phyloP scores from a whole-genome alignment of 495 filamentous ascomycete species.

The Penicillium canescens region DNA sequence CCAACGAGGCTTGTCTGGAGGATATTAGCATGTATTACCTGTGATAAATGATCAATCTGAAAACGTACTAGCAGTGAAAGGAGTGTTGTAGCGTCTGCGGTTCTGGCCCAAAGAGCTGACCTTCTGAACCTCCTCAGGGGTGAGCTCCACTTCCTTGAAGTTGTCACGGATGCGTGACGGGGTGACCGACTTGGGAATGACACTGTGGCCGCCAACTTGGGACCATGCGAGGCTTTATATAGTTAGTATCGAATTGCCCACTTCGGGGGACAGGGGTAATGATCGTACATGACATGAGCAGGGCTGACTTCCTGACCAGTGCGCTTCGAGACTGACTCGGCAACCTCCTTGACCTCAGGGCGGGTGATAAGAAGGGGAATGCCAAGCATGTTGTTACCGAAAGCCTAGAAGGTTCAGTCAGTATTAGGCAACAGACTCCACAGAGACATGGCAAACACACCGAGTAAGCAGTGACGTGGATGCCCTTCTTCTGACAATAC shows the following conservation, averaged over 20 bases:
- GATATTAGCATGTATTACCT: background rate
- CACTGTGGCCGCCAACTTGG: constrained; percentile 47
- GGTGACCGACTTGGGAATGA: constrained; percentile 53
- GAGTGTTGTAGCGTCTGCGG: constrained; percentile 50
- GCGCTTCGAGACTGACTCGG: constrained; percentile 41
- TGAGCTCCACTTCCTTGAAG: constrained; percentile 51
- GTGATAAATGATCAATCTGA: background rate
- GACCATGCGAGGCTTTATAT: constrained; percentile 43
- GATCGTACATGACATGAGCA: constrained; percentile 41
- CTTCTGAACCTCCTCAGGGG: constrained; percentile 46
- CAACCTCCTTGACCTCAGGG: constrained; percentile 45
- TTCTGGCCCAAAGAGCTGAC: constrained; percentile 41
- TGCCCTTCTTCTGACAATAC: constrained; percentile 46
- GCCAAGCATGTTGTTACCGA: constrained; percentile 49
- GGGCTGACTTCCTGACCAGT: constrained; percentile 38
- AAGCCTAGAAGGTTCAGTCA: constrained; percentile 29
- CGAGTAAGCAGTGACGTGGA: constrained; percentile 52
- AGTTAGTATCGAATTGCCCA: background rate
- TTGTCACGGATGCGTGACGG: constrained; percentile 47
- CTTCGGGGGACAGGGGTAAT: background rate
- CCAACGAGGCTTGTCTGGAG: constrained; percentile 45
- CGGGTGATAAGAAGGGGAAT: constrained; percentile 46
- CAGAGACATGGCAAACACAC: constrained; percentile 18
- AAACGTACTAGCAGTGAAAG: constrained; percentile 37
- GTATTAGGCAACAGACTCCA: background rate